phyloP scores from a whole-genome alignment of 1,284 basidiomycete genomes.

The Apiotrichum akiyoshidainum region DNA sequence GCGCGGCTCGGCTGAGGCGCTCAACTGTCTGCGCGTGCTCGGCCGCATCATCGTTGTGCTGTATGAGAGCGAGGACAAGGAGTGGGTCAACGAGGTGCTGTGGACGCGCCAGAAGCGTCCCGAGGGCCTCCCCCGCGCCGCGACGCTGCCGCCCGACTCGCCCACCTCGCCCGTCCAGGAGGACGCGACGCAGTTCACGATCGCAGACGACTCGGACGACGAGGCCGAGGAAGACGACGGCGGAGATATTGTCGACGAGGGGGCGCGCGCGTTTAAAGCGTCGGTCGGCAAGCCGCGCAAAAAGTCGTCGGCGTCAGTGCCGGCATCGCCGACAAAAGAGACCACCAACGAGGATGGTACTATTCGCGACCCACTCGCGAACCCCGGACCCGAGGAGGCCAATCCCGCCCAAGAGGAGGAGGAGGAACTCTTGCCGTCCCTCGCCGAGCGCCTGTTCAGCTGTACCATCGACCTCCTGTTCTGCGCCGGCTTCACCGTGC shows the following conservation, averaged over 20 bases:
- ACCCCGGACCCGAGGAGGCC: slow-evolving; percentile 11
- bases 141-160: too few species aligned
- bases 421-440: slow-evolving; percentile 60
- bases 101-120: slow-evolving; percentile 12
- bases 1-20: slow-evolving; percentile 63
- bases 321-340: slow-evolving; percentile 14
- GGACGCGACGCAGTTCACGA: slow-evolving; percentile 65
- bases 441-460: slow-evolving; percentile 73
- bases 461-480: slow-evolving; percentile 79
- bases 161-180: slow-evolving; percentile 55
- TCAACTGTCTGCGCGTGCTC: slow-evolving; percentile 82
- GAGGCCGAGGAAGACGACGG: slow-evolving; percentile 56
- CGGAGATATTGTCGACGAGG: slow-evolving; percentile 58
- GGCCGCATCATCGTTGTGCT: slow-evolving; percentile 81
- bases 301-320: slow-evolving; percentile 23
- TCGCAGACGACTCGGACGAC: slow-evolving; percentile 67
- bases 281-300: slow-evolving; percentile 20
- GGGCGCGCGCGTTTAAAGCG: slow-evolving; percentile 54
- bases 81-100: slow-evolving; percentile 17
- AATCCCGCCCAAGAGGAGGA: slow-evolving; percentile 19
- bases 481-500: slow-evolving; percentile 85
- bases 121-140: not conserved
- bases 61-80: slow-evolving; percentile 64
- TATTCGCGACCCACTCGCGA: slow-evolving; percentile 34
- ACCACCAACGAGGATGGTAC: slow-evolving; percentile 15